Percentiles rank a stretch among this genome's conserved stretches.
Evolutionary conservation across 768 basidiomycete genomes (phyloP).

Genomic region (Phaeolepiota aurea): DNA sequence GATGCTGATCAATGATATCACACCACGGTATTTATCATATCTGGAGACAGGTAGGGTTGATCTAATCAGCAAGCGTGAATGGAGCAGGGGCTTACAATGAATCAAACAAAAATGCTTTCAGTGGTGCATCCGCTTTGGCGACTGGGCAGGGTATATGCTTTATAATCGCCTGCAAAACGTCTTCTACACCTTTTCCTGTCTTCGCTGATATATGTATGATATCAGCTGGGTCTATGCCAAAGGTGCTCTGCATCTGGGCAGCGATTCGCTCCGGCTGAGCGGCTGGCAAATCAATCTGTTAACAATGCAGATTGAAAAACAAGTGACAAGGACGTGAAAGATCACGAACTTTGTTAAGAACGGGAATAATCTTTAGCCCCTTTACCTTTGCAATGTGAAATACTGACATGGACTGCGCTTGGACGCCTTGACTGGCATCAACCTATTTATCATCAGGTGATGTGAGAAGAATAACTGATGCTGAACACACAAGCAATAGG

Average conservation of each 20-base stretch:
- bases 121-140: constrained; percentile 38
- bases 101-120: constrained; percentile 90
- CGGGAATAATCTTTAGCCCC: constrained; percentile 77
- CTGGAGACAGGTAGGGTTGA: constrained; percentile 28
- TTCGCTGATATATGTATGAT: constrained; percentile 87
- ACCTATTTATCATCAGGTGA: constrained; percentile 41
- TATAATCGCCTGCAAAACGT: constrained; percentile 72
- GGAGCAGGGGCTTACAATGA: constrained; percentile 54
- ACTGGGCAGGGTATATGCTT: constrained; percentile 78
- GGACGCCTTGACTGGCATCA: constrained; percentile 96
- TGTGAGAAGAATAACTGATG: constrained; percentile 3
- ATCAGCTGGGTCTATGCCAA: constrained; percentile 69
- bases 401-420: constrained; percentile 95
- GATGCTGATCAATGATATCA: constrained; percentile 84
- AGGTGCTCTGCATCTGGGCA: constrained; percentile 72
- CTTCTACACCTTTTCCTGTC: constrained; percentile 76
- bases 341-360: constrained; percentile 75
- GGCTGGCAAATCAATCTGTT: constrained; percentile 86
- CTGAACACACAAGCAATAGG: constrained; percentile 37
- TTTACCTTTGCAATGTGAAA: constrained; percentile 82
- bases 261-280: constrained; percentile 77
- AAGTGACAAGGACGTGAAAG: constrained; percentile 4
- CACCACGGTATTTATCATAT: constrained; percentile 93
- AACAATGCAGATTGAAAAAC: constrained; percentile 4
- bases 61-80: constrained; percentile 1